Evolutionary conservation across 2,329 filamentous ascomycete species (phyloP).

Genomic region (Lachnellula arida): DNA sequence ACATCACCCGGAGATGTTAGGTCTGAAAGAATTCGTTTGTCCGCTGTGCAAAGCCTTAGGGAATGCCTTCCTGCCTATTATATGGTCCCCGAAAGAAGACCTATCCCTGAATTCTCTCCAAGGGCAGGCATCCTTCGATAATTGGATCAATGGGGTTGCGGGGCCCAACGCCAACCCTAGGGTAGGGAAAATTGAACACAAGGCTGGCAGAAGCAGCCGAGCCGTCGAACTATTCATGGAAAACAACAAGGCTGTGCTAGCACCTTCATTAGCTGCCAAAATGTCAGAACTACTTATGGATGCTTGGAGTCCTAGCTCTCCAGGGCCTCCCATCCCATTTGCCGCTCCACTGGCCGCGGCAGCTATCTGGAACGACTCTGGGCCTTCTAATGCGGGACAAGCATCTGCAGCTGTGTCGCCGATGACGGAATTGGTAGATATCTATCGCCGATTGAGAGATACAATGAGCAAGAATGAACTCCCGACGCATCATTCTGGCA

Average conservation of each 20-base stretch:
- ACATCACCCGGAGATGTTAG: conserved; percentile 81
- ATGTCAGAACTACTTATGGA: conserved; percentile 28
- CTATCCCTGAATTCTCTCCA: conserved; percentile 71
- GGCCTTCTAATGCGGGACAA: conserved; percentile 34
- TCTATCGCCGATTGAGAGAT: conserved; percentile 57
- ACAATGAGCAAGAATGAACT: conserved; percentile 54
- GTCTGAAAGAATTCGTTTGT: conserved; percentile 86
- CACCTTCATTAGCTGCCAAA: conserved; percentile 18
- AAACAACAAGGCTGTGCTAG: conserved; percentile 23
- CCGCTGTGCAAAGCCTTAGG: conserved; percentile 95
- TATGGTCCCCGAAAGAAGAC: conserved; percentile 91
- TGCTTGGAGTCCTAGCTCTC: conserved; percentile 28
- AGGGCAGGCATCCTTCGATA: conserved; percentile 54
- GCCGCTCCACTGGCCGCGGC: conserved; percentile 25
- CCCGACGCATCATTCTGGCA: conserved; percentile 32
- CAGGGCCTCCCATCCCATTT: conserved; percentile 8
- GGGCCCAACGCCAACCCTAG: conserved; percentile 7
- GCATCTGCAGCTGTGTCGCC: conserved; percentile 36
- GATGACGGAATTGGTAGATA: conserved; percentile 51
- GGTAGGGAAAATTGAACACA: conserved; percentile 12
- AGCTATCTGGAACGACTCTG: conserved; percentile 31
- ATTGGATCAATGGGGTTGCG: conserved; percentile 21
- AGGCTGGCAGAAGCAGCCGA: conserved; percentile 8
- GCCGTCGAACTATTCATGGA: conserved; percentile 24
- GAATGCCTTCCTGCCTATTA: conserved; percentile 89